Evolutionary conservation across 2,329 filamentous ascomycete genomes (phyloP), one percentile per base, ranked within the genome.

Genomic region (Davidsoniella neocaledoniae): DNA sequence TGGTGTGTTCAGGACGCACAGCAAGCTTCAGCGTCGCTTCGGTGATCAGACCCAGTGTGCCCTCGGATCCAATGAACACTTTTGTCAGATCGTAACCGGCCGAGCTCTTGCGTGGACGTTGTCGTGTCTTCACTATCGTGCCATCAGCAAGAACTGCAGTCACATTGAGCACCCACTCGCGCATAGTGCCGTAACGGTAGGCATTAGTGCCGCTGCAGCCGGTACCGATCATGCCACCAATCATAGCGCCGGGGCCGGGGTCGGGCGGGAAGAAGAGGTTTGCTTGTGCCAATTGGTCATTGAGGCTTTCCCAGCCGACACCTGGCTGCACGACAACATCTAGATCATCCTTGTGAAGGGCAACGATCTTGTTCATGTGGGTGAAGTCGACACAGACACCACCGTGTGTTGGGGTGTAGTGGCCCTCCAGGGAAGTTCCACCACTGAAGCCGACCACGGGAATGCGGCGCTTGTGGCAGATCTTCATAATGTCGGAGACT

Each of bases 181-280:
- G 80, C 86, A 94, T 94, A 2, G 87, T 94, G 54, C 87, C 88
- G 63, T 94, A 94, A 52, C 87, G 75, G 67, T 93, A 94, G 14
- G 87, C 81, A 62, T 94, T 94, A 12, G 87, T 94, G 53, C 87
- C 87, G 59, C 72, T 76, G 66, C 73, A 77, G 36, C 74, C 74
- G 2, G 83, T 87, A 19, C 81, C 83, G 33, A 87, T 77, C 83
- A 87, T 87, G 50, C 87, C 87, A 51, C 87, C 87, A 58, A 95
- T 94, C 80, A 86, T 86, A 54, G 87, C 87, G 16, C 87, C 86
- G 48, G 88, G 87, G 48, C 87, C 88, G 16, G 87, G 87, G 63
- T 94, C 87, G 0, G 86, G 87, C 19, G 87, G 87, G 66, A 94
- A 94, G 71, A 94, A 94, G 3, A 95, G 73, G 25, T 82, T 83